Evolutionary conservation across 2,329 filamentous ascomycete genomes (phyloP), one percentile per base, ranked within the genome.

Genomic region (Coniella lustricola): DNA sequence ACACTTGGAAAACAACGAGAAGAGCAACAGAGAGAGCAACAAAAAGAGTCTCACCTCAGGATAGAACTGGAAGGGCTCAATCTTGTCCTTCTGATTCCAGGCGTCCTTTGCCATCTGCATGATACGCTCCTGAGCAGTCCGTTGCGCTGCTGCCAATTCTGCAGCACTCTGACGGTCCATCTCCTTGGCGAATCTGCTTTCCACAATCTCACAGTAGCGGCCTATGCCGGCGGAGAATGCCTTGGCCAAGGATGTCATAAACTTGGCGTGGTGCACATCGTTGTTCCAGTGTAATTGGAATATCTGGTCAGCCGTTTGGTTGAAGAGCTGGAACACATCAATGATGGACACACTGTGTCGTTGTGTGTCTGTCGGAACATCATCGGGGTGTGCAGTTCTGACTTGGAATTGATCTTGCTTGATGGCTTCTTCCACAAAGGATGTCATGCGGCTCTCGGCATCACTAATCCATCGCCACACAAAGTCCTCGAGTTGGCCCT

Each of bases 41-140:
- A 21, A 48, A 9, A 57, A 56, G 54, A 46, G 37, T 65, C 75
- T 67, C 71, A 90, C 88, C 79, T 95, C 87, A 2, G 89, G 82
- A 58, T 90, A 93, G 69, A 98, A 98, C 55, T 97, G 90, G 67
- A 97, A 98, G 0, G 93, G 93, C 61, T 96, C 91, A 35, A 93
- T 83, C 66, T 90, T 95, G 54, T 96, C 90, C 64, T 90, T 95
- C 56, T 83, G 86, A 56, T 81, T 87, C 83, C 90, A 95, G 3
- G 90, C 87, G 62, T 97, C 93, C 65, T 93, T 94, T 9, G 93
- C 93, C 61, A 91, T 82, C 59, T 94, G 87, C 71, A 97, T 82
- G 74, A 90, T 91, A 61, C 88, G 93, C 63, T 97, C 90, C 64
- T 96, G 90, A 14, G 89, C 80, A 3, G 89, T 88, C 65, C 90